A percentile compares a stretch with the other conserved stretches of the same genome.
Evolutionary conservation across 2,329 filamentous ascomycete species (phyloP).

Genomic region (Tothia fuscella): DNA sequence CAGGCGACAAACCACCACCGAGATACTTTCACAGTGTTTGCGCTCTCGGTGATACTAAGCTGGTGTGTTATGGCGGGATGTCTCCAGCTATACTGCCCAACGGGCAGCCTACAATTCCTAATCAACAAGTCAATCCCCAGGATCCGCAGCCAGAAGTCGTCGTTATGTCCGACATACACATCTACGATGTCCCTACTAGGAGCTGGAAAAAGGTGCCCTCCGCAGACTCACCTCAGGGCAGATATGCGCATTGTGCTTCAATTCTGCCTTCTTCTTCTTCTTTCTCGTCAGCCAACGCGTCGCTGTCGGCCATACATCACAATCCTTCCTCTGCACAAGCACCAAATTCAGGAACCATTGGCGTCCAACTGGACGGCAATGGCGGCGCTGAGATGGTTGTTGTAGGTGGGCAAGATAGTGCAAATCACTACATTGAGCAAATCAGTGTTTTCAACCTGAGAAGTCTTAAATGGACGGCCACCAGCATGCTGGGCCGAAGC

Average conservation of each 20-base stretch:
- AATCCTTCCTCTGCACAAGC: conserved; percentile 65
- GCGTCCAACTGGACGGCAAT: conserved; percentile 76
- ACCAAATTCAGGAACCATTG: conserved; percentile 77
- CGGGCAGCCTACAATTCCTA: conserved; percentile 23
- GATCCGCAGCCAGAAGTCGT: conserved; percentile 76
- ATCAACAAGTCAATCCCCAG: conserved; percentile 27
- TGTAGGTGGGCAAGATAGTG: conserved; percentile 88
- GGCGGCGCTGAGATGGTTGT: conserved; percentile 96
- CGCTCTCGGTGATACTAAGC: conserved; percentile 80
- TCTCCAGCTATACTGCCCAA: conserved; percentile 53
- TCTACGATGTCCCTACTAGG: conserved; percentile 74
- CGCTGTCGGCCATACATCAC: conserved; percentile 76
- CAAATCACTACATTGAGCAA: conserved; percentile 98
- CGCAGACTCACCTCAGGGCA: conserved; percentile 74
- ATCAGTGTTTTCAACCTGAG: conserved; percentile 96
- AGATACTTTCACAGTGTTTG: conserved; percentile 98
- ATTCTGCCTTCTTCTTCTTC: conserved; percentile 78
- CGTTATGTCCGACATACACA: conserved; percentile 96
- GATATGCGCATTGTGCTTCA: conserved; percentile 93
- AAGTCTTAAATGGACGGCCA: conserved; percentile 90
- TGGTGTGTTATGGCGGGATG: conserved; percentile 98
- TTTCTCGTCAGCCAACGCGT: conserved; percentile 74
- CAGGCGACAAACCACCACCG: conserved; percentile 76
- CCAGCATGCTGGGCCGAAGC: conserved; percentile 73
- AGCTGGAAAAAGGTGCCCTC: conserved; percentile 79